Evolutionary conservation across 1,139 yeast genomes (phyloP).

Genomic region (Suhomyces wounanorum): DNA sequence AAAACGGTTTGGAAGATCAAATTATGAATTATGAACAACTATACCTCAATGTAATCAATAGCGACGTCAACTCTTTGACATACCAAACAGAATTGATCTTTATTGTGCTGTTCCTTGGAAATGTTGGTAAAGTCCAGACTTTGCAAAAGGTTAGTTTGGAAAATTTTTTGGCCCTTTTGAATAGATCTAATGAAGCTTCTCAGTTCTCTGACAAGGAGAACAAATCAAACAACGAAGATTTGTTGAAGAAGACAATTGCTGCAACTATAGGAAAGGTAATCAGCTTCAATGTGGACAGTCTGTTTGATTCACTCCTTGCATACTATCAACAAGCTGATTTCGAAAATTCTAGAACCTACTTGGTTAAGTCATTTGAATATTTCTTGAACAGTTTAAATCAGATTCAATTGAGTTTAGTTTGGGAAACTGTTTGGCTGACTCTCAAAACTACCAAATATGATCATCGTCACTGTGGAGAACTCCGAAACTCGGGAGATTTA

Average conservation of each 20-base stretch:
- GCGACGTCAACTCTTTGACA: slow-evolving; percentile 17
- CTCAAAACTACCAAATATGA: slow-evolving; percentile 13
- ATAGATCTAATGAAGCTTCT: slow-evolving; percentile 10
- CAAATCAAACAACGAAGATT: slow-evolving; percentile 32
- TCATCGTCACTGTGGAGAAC: slow-evolving; percentile 18
- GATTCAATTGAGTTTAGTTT: slow-evolving; percentile 13
- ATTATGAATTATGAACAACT: slow-evolving; percentile 33
- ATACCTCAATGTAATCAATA: slow-evolving; percentile 26
- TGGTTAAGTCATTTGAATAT: slow-evolving; percentile 15
- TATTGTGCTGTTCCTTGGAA: slow-evolving; percentile 47
- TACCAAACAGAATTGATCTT: slow-evolving; percentile 25
- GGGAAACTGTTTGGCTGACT: slow-evolving; percentile 17
- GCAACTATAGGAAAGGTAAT: slow-evolving; percentile 55
- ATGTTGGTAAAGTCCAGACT: slow-evolving; percentile 33
- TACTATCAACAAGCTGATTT: slow-evolving; percentile 12
- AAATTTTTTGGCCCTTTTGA: slow-evolving; percentile 13
- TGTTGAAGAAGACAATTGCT: slow-evolving; percentile 49
- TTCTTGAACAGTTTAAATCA: slow-evolving; percentile 10
- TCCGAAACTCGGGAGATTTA: slow-evolving; percentile 19
- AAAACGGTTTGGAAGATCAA: slow-evolving; percentile 31
- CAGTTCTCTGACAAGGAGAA: slow-evolving; percentile 14
- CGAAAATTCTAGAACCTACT: slow-evolving; percentile 12
- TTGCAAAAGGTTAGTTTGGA: slow-evolving; percentile 10
- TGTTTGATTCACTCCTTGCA: slow-evolving; percentile 16
- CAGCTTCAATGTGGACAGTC: slow-evolving; percentile 35